Conservation (phyloP, 2,329 filamentous ascomycete species). For the Calonectria crousiana region DNA sequence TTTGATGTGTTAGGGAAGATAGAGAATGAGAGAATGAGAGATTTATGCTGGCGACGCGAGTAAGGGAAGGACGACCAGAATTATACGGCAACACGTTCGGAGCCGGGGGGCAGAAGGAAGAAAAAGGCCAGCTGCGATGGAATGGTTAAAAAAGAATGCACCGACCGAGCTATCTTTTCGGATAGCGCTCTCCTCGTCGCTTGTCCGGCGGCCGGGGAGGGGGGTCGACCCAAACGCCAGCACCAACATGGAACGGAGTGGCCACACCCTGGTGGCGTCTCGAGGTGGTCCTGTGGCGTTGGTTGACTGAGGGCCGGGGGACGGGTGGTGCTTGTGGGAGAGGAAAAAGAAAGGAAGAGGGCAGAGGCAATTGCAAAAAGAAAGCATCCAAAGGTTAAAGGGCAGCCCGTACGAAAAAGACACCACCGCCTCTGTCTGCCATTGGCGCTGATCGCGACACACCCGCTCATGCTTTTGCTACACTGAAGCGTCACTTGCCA, state of each 20-base stretch:
- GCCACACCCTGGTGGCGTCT: conserved; percentile 1
- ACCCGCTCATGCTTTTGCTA: neutral
- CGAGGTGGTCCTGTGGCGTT: neutral
- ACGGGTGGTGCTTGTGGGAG: neutral
- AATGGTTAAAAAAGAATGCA: conserved; percentile 26
- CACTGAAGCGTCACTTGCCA: neutral
- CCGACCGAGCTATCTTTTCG: conserved; percentile 26
- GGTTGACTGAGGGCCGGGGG: neutral
- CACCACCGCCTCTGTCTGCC: neutral
- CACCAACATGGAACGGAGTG: conserved; percentile 10
- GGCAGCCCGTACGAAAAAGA: neutral
- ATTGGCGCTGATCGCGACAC: conserved; percentile 2
- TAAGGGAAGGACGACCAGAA: conserved; percentile 10
- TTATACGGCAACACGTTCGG: neutral
- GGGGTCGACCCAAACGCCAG: conserved; percentile 7
- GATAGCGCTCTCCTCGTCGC: conserved; percentile 8
- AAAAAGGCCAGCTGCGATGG: conserved; percentile 22
- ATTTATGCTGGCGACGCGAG: neutral
- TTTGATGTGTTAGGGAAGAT: neutral
- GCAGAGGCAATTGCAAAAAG: conserved; percentile 10
- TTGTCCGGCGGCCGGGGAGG: conserved; percentile 1
- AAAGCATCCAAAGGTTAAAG: conserved; percentile 6
- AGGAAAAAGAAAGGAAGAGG: neutral
- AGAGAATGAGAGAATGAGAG: neutral
- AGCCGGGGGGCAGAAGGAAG: conserved; percentile 1